Percentiles rank a stretch among this genome's conserved stretches.
phyloP scores from a whole-genome alignment of 129 eudicot genomes.

The Lactuca sativa region DNA sequence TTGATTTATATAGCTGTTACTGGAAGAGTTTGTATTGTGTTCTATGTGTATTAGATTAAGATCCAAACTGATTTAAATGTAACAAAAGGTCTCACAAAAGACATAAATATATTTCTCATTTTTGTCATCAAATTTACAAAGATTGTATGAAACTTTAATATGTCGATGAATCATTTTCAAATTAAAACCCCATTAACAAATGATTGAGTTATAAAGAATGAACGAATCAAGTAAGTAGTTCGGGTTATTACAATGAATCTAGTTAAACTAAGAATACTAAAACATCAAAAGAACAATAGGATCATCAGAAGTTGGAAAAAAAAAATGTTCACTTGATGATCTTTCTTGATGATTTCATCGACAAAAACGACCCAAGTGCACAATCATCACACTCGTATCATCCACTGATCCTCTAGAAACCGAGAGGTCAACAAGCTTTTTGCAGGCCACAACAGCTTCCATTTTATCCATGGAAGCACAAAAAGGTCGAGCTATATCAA shows the following conservation, averaged over 20 bases:
- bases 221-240: constrained; percentile 13
- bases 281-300: constrained; percentile 7
- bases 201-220: constrained; percentile 19
- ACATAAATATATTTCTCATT: too few species aligned
- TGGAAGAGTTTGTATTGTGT: too few species aligned
- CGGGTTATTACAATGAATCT: constrained; percentile 9
- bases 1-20: too few species aligned
- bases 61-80: not conserved
- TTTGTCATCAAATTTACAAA: too few species aligned
- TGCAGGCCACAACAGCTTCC: constrained; percentile 55
- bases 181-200: not conserved
- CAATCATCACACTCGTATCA: constrained; percentile 81
- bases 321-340: constrained; percentile 29
- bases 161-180: not conserved
- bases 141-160: not conserved
- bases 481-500: constrained; percentile 61
- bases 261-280: constrained; percentile 24
- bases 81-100: not conserved
- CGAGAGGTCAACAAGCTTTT: constrained; percentile 69
- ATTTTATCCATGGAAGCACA: constrained; percentile 41
- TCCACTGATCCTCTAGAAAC: constrained; percentile 77
- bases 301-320: constrained; percentile 23
- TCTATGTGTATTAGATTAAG: too few species aligned
- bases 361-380: constrained; percentile 57
- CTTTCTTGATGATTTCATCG: constrained; percentile 20